Evolutionary conservation across 2,329 filamentous ascomycete species (phyloP).

Genomic region (Trichoderma endophyticum): DNA sequence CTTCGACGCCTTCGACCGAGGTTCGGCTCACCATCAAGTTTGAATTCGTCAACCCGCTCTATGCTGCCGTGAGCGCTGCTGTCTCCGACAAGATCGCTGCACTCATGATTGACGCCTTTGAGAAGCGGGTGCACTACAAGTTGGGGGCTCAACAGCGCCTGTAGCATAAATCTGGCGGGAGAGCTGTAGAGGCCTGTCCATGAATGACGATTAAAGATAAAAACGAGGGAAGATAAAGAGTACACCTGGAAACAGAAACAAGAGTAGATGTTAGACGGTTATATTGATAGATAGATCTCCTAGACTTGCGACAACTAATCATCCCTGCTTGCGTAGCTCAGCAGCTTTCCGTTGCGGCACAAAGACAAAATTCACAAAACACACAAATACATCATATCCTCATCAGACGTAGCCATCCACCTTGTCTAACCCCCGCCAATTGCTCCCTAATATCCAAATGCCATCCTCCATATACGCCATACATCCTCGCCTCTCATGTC

Average conservation of each 20-base stretch:
- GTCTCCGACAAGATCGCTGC: constrained; percentile 81
- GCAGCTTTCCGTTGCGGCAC: constrained; percentile 19
- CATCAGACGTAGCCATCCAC: constrained; percentile 8
- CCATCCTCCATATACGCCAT: constrained; percentile 21
- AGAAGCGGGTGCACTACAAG: constrained; percentile 65
- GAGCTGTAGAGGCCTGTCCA: background rate
- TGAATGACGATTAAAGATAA: background rate
- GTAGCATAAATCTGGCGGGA: background rate
- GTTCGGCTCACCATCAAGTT: constrained; percentile 77
- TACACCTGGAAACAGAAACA: background rate
- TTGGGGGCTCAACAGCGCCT: constrained; percentile 22
- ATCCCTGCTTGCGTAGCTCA: constrained; percentile 19
- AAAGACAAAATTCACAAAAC: background rate
- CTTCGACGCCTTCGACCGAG: constrained; percentile 56
- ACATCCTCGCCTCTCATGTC: background rate
- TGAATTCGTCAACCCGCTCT: constrained; percentile 84
- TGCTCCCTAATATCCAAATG: constrained; percentile 21
- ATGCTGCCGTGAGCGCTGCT: constrained; percentile 75
- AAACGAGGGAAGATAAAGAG: background rate
- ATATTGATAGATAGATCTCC: background rate
- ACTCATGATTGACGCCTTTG: constrained; percentile 91
- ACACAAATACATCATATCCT: constrained; percentile 3
- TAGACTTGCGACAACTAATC: constrained; percentile 20
- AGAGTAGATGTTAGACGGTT: background rate
- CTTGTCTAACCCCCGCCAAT: constrained; percentile 22